Percentiles rank a stretch among this genome's conserved stretches.
phyloP scores from a whole-genome alignment of 129 eudicot genomes.

The Lactuca sativa region DNA sequence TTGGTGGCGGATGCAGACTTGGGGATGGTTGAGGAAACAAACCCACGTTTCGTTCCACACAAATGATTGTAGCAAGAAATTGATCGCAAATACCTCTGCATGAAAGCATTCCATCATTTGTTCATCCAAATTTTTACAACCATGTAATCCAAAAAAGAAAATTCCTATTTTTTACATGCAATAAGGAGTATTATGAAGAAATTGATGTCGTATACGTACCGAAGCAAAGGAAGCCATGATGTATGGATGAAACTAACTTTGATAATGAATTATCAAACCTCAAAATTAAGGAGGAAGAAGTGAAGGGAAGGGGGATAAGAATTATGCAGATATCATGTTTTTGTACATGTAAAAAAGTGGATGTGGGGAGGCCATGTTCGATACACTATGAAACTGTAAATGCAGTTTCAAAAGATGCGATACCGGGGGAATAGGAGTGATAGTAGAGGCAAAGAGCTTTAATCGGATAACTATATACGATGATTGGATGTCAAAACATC shows the following conservation, averaged over 20 bases:
- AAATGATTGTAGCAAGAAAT: constrained; percentile 12
- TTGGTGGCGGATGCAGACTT: constrained; percentile 7
- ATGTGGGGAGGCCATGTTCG: constrained; percentile 7
- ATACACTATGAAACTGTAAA: background rate
- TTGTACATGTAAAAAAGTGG: constrained; percentile 1
- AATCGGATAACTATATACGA: constrained; percentile 6
- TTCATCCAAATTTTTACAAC: background rate
- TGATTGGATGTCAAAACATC: background rate
- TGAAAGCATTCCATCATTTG: background rate
- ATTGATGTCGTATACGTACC: constrained; percentile 9
- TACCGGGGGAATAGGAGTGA: constrained; percentile 18
- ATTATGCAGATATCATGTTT: background rate
- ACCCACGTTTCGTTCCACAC: constrained; percentile 8
- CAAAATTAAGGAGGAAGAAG: background rate
- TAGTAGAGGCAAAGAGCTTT: constrained; percentile 9
- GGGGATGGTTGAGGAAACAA: constrained; percentile 16
- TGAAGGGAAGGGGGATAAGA: background rate
- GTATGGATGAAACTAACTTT: background rate
- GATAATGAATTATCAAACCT: constrained; percentile 6
- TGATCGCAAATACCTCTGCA: constrained; percentile 22
- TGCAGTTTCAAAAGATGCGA: constrained; percentile 26
- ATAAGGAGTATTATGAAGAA: background rate
- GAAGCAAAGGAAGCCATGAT: constrained; percentile 33
- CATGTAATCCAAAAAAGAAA: background rate
- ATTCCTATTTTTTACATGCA: too few species aligned